phyloP scores from a whole-genome alignment of 1,139 yeast species.

The Magnusiomyces ingens region DNA sequence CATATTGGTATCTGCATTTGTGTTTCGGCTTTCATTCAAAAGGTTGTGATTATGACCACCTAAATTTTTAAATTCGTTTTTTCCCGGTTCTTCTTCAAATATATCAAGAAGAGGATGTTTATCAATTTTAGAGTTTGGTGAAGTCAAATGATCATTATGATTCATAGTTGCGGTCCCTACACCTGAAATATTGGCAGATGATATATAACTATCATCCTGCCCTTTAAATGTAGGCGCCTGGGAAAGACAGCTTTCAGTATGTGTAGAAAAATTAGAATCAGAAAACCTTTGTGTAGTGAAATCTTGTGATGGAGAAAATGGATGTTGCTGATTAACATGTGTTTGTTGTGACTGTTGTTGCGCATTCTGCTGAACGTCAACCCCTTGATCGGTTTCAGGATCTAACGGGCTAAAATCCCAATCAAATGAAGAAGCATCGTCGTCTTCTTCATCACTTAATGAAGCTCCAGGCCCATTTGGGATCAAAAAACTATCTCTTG shows the following conservation, averaged over 20 bases:
- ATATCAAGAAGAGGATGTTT: slow-evolving; percentile 15
- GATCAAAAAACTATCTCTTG: slow-evolving; percentile 24
- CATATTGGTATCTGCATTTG: background rate
- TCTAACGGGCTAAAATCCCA: slow-evolving; percentile 73
- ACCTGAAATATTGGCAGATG: no score
- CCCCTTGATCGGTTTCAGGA: no score
- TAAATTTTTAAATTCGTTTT: background rate
- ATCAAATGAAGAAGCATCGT: slow-evolving; percentile 53
- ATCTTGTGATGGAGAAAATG: background rate
- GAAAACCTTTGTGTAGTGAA: background rate
- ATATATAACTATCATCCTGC: no score
- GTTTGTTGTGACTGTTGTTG: background rate
- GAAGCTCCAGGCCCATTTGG: slow-evolving; percentile 23
- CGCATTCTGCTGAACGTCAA: slow-evolving; percentile 8
- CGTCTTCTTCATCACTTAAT: slow-evolving; percentile 24
- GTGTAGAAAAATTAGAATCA: background rate
- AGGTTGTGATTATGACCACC: background rate
- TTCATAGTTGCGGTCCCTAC: no score
- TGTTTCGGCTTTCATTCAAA: background rate
- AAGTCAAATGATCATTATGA: no score
- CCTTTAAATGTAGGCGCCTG: no score
- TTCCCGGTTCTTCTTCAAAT: slow-evolving; percentile 9
- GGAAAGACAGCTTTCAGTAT: no score
- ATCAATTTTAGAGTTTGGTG: background rate
- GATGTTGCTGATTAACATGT: background rate